Base-by-base conservation (phyloP, 495 filamentous ascomycete species). In the Hypoxylon fuscum region DNA sequence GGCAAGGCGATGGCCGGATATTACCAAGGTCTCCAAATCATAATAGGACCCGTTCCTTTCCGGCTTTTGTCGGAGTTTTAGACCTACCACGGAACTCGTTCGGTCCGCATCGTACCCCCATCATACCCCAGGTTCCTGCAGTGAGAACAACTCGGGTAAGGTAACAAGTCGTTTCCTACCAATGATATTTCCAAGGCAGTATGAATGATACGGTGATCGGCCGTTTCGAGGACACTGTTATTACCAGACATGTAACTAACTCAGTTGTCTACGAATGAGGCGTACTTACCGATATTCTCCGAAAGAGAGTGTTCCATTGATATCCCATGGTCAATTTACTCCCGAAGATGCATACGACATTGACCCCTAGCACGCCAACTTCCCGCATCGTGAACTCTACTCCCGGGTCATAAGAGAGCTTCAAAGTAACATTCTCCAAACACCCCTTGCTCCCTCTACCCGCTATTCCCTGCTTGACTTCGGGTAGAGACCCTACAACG, bases 1-100 rank as follows among this genome's bases (percentile, higher is more conserved):
- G 35, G 43, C 20, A 31, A 44, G 18, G 49, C 43, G 49, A 55
- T 47, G 55, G 49, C 27, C 61, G 48, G 55, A 50, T 17, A 31
- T 44, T 50, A 31, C 43, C 46, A 5, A 15, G 34, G 15, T 42
- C 29, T 34, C n/a, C 48, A 42, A 59, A 55, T 64, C 43, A 44
- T n/a, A 20, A 34, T 14, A 12, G 15, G 32, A 32, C 20, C 27
- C 38, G 44, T 55, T 43, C 49, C 38, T 59, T 42, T 27, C 41
- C 49, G 49, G 23, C 49, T 31, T 49, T 22, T 27, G 50, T 48
- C 55, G 48, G 61, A 32, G n/a, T 25, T 53, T 50, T 40, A 15
- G n/a, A 15, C 37, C 22, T 41, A 8, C 17, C 21, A 41, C 59
- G 43, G 59, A 45, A 17, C 6, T 44, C 4, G 21, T 25, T 61